Evolutionary conservation across 1,139 yeast species (phyloP).

Genomic region (Blastobotrys ciferrii): DNA sequence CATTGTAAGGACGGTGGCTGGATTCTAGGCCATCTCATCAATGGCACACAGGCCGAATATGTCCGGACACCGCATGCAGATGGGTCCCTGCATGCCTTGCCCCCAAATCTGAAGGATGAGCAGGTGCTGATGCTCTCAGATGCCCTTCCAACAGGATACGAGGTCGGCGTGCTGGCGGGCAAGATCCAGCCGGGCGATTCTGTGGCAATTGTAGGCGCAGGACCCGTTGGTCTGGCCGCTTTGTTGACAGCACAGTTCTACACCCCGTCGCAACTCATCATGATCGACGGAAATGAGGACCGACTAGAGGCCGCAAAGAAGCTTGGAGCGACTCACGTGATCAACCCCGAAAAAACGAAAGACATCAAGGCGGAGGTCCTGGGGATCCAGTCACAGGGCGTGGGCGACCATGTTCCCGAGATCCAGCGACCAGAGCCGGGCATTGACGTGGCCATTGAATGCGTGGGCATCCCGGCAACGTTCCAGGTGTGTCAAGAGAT

Average conservation of each 20-base stretch:
- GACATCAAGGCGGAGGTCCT: slow-evolving; percentile 40
- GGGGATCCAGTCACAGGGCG: slow-evolving; percentile 28
- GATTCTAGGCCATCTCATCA: slow-evolving; percentile 75
- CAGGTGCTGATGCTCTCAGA: slow-evolving; percentile 92
- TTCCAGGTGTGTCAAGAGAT: slow-evolving; percentile 46
- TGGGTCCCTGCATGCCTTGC: slow-evolving; percentile 89
- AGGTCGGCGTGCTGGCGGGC: slow-evolving; percentile 95
- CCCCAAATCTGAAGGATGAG: slow-evolving; percentile 77
- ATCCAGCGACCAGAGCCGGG: slow-evolving; percentile 36
- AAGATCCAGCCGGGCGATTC: slow-evolving; percentile 88
- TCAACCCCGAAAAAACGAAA: slow-evolving; percentile 75
- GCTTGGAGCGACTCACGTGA: slow-evolving; percentile 94
- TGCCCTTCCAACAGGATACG: slow-evolving; percentile 98
- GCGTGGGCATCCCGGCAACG: slow-evolving; percentile 48
- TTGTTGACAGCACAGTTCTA: slow-evolving; percentile 89
- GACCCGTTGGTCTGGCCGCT: slow-evolving; percentile 93
- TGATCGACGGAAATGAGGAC: slow-evolving; percentile 78
- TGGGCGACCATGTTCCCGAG: slow-evolving; percentile 18
- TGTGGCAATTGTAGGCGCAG: slow-evolving; percentile 96
- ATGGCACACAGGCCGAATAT: slow-evolving; percentile 90
- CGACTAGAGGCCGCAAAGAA: slow-evolving; percentile 70
- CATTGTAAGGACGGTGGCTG: slow-evolving; percentile 48
- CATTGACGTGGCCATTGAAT: slow-evolving; percentile 51
- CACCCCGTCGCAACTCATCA: slow-evolving; percentile 82
- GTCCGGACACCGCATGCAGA: slow-evolving; percentile 94